Percentiles rank a stretch among this genome's conserved stretches.
phyloP scores from a whole-genome alignment of 2,329 filamentous ascomycete genomes.

The Neophaeococcomyces mojaviensis region DNA sequence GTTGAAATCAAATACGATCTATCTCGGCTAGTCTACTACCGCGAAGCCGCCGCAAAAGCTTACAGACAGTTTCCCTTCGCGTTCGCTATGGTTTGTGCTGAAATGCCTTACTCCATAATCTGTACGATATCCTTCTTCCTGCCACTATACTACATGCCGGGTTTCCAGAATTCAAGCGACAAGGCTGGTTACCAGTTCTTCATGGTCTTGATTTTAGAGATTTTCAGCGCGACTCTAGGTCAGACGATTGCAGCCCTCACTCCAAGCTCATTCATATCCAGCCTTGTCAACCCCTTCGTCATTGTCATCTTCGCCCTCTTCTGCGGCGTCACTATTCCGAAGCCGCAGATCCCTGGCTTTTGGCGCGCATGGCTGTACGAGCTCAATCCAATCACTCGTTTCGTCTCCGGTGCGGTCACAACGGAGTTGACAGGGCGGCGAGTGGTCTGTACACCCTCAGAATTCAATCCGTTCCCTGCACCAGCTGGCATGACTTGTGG shows the following conservation, averaged over 20 bases:
- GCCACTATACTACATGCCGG: conserved; percentile 77
- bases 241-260: conserved; percentile 72
- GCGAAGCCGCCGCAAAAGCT: conserved; percentile 77
- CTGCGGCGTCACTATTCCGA: conserved; percentile 78
- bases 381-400: conserved; percentile 73
- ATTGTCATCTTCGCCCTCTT: conserved; percentile 78
- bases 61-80: conserved; percentile 76
- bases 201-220: conserved; percentile 72
- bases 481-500: conserved; percentile 62
- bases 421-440: conserved; percentile 62
- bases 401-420: conserved; percentile 72
- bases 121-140: conserved; percentile 77
- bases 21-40: conserved; percentile 73
- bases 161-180: conserved; percentile 54
- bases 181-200: conserved; percentile 82
- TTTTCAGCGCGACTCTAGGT: conserved; percentile 74
- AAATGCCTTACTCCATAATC: conserved; percentile 75
- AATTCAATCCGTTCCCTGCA: conserved; percentile 62
- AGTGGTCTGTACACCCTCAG: conserved; percentile 54
- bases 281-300: conserved; percentile 73
- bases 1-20: conserved; percentile 79
- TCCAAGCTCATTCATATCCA: conserved; percentile 68
- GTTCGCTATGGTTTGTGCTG: conserved; percentile 68
- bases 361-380: conserved; percentile 77
- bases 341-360: conserved; percentile 67